Base-by-base conservation (phyloP, 2,329 filamentous ascomycete species). In the Gnomoniopsis sp. region DNA sequence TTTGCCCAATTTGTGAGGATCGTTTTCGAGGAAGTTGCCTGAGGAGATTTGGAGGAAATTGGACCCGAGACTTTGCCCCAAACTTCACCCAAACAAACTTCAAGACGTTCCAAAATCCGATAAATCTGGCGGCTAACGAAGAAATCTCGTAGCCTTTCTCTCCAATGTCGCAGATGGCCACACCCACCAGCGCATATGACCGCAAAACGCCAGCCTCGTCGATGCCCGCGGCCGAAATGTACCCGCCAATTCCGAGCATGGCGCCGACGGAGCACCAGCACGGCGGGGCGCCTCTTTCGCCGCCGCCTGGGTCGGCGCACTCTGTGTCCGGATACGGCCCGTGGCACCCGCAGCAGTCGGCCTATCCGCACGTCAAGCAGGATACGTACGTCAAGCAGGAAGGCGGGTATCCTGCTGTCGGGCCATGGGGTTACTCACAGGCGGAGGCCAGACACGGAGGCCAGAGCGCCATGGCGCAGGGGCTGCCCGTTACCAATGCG, bases 181-280 rank as follows among this genome's bases (percentile, higher is more conserved):
- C 49, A 15, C 26, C 49, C n/a, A 62, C 54, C 54, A 65, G 38
- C 52, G 62, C 66, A 10, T 81, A 77, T 57, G 78, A 79, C 44
- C 74, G 79, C 60, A 77, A 75, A 50, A 65, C 68, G 4, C 75
- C 75, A 11, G 66, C 65, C 21, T 63, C 53, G 6, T 26, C 70
- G 3, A 67, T 79, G 57, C 70, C 59, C 6, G 49, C 78, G 1
- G 64, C 70, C 6, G 78, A 78, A 11, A 71, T 79, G 54, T 82
- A 81, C 56, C 70, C 74, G 3, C 67, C 77, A 6, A 53, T 61
- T 19, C 59, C 59, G 21, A 61, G 21, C 22, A 61, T 61, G 59
- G 52, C 51, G 19, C 43, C 59, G 6, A 33, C 34, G 21, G 36
- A 49, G 10, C 58, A 54, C 21, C 36, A 53, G 30, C 50, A 53